Evolutionary conservation across 1,284 basidiomycete genomes (phyloP), one percentile per base, ranked within the genome.

Genomic region (Ceratobasidium sp.): DNA sequence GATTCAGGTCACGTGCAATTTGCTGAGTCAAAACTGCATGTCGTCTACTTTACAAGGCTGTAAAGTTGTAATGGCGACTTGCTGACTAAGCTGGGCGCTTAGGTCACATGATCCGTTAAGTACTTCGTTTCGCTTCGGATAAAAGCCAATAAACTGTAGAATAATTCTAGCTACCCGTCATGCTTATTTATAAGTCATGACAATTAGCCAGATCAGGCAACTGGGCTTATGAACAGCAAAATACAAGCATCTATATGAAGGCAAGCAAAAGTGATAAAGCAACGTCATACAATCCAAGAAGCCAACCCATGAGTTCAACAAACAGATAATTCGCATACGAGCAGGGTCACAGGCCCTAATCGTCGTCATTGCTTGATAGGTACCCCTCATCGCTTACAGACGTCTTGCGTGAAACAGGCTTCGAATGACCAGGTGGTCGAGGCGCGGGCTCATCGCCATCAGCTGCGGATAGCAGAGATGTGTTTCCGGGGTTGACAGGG

Each of bases 161-260:
- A n/a, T n/a, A n/a, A n/a, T n/a, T n/a, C n/a, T n/a, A n/a, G n/a
- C n/a, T n/a, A n/a, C n/a, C n/a, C n/a, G n/a, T n/a, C n/a, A n/a
- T n/a, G n/a, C n/a, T n/a, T n/a, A n/a, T n/a, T n/a, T n/a, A n/a
- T n/a, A n/a, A n/a, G n/a, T n/a, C n/a, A n/a, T n/a, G n/a, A n/a
- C 54, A 70, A 70, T 70, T 70, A 70, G 66, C 66, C 66, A 70
- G 28, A 70, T 70, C 54, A 70, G 42, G 54, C 14, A 64, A 23
- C 59, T 16, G 21, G 53, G 46, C 25, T 28, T 48, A 23, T 40
- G 36, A 36, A 58, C 38, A 54, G 28, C 66, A 46, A 25, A 36
- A 46, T 59, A 70, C 59, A 58, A 23, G 44, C 66, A 70, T 58
- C 33, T 28, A 53, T 44, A 69, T n/a, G 44, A 54, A 58, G 42